Conservation (phyloP, 306 rosid genomes). For the Adenanthera pavonina region DNA sequence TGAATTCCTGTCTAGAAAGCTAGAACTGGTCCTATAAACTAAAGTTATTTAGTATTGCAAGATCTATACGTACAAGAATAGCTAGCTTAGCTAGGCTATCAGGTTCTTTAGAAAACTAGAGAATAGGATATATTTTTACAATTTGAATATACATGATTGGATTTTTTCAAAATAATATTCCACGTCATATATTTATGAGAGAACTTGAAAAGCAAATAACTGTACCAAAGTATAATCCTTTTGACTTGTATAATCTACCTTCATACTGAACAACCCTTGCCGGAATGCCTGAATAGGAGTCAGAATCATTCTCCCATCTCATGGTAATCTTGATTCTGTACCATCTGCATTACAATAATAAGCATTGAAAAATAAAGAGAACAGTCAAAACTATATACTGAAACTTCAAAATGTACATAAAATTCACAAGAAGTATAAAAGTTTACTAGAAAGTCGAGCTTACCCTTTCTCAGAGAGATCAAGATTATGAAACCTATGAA, state of each 20-base stretch:
- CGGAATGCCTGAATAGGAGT: constrained; percentile 74
- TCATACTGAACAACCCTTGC: constrained; percentile 95
- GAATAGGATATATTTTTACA: neutral
- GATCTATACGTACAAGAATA: constrained; percentile 18
- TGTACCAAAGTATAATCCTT: neutral
- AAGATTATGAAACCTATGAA: constrained; percentile 94
- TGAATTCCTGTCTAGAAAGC: neutral
- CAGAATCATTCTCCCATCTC: constrained; percentile 76
- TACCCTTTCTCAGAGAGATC: constrained; percentile 96
- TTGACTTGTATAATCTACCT: constrained; percentile 54
- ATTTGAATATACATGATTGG: neutral
- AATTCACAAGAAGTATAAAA: neutral
- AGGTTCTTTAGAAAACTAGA: neutral
- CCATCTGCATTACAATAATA: constrained; percentile 61
- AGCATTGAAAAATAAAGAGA: neutral
- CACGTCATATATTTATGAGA: neutral
- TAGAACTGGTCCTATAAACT: neutral
- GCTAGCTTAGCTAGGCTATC: neutral
- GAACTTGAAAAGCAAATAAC: neutral
- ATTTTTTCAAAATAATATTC: neutral
- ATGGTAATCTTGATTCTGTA: constrained; percentile 82
- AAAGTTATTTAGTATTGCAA: constrained; percentile 20
- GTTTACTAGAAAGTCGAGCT: neutral
- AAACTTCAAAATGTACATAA: neutral
- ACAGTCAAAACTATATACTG: neutral